Evolutionary conservation across 768 basidiomycete genomes (phyloP).

Genomic region (Tylopilus subfusipes): DNA sequence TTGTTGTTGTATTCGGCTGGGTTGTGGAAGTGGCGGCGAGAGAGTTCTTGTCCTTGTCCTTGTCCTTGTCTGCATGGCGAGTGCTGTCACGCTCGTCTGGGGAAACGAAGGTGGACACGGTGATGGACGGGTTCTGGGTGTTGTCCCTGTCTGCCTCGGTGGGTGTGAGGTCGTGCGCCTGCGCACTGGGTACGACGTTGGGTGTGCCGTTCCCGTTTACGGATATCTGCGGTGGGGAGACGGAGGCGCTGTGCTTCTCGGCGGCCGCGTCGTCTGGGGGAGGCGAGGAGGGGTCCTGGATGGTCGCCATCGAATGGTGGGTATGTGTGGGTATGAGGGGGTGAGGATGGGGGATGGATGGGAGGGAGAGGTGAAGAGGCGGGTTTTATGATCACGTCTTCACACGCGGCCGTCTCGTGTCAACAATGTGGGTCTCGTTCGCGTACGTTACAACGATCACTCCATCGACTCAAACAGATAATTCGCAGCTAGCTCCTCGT

Average conservation of each 20-base stretch:
- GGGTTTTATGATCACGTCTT: constrained; percentile 31
- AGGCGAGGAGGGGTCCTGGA: constrained; percentile 17
- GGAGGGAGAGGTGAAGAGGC: constrained; percentile 15
- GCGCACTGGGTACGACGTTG: constrained; percentile 19
- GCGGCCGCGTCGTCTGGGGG: constrained; percentile 12
- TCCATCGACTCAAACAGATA: constrained; percentile 63
- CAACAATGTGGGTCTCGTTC: constrained; percentile 25
- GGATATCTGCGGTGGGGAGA: constrained; percentile 18
- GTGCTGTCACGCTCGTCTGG: constrained; percentile 33
- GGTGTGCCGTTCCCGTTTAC: constrained; percentile 26
- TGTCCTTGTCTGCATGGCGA: constrained; percentile 37
- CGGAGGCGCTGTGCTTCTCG: constrained; percentile 23
- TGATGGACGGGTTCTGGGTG: constrained; percentile 32
- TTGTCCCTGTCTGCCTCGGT: constrained; percentile 38
- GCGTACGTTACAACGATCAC: constrained; percentile 26
- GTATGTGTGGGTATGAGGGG: constrained; percentile 30
- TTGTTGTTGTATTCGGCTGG: constrained; percentile 35
- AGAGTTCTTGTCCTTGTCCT: constrained; percentile 48
- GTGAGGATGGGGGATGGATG: not conserved
- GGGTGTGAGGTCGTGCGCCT: constrained; percentile 29
- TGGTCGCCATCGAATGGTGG: constrained; percentile 23
- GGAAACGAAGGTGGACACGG: constrained; percentile 32
- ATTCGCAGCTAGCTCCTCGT: constrained; percentile 95
- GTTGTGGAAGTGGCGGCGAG: constrained; percentile 43
- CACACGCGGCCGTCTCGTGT: constrained; percentile 27